Conservation (phyloP, 2,329 filamentous ascomycete genomes). For the Fusarium sterilihyphosum region DNA sequence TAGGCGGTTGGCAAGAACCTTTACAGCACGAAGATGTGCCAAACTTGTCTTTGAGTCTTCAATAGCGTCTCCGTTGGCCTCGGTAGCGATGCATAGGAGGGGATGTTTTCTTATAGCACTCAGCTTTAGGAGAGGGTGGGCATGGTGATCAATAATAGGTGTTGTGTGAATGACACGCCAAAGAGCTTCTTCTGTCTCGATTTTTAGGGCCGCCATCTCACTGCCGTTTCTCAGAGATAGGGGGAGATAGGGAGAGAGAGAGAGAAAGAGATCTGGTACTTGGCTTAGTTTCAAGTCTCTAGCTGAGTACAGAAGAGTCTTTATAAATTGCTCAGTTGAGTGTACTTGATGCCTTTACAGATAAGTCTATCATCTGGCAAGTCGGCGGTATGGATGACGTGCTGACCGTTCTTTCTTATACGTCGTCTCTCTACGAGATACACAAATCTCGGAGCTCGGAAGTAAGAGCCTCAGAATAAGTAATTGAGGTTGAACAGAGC, state of each 20-base stretch:
- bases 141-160: slow-evolving; percentile 79
- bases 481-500: slow-evolving; percentile 1
- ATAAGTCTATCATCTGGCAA: neutral
- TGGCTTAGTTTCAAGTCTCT: neutral
- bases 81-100: slow-evolving; percentile 72
- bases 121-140: slow-evolving; percentile 72
- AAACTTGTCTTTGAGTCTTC: slow-evolving; percentile 69
- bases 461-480: neutral
- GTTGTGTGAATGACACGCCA: slow-evolving; percentile 58
- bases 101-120: slow-evolving; percentile 58
- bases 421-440: neutral
- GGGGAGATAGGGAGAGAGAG: too few species aligned
- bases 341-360: neutral
- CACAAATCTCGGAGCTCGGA: neutral
- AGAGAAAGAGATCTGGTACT: neutral
- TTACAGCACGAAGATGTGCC: slow-evolving; percentile 74
- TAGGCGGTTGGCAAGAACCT: slow-evolving; percentile 73
- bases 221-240: neutral
- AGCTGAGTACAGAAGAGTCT: neutral
- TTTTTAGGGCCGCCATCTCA: slow-evolving; percentile 25
- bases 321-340: neutral
- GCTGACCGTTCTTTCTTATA: neutral
- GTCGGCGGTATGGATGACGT: neutral
- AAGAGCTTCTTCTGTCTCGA: slow-evolving; percentile 41
- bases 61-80: slow-evolving; percentile 76